Conservation (phyloP, 2,329 filamentous ascomycete genomes). For the Cadophora luteo-olivacea region DNA sequence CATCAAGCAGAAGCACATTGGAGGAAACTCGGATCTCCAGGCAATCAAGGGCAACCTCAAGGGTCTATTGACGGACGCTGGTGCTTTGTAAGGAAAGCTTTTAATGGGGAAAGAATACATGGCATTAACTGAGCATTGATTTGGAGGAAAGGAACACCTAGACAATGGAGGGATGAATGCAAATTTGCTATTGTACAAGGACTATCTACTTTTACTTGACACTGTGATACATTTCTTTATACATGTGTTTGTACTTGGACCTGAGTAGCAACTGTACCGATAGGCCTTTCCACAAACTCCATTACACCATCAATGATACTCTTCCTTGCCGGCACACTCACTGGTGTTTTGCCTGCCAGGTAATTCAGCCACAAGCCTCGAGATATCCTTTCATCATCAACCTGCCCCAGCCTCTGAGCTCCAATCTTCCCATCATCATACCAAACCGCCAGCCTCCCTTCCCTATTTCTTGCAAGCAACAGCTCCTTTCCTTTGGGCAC, state of each 20-base stretch:
- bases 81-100: conserved; percentile 59
- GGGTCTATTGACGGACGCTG: conserved; percentile 66
- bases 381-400: conserved; percentile 81
- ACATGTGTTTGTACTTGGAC: conserved; percentile 52
- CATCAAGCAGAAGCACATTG: conserved; percentile 90
- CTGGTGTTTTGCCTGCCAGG: conserved; percentile 83
- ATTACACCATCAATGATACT: conserved; percentile 89
- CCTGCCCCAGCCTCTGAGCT: conserved; percentile 67
- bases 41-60: conserved; percentile 69
- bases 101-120: conserved; percentile 23
- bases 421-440: conserved; percentile 63
- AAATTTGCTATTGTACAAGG: conserved; percentile 11
- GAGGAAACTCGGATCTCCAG: conserved; percentile 91
- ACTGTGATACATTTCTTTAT: neutral
- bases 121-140: neutral
- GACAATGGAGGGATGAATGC: conserved; percentile 2
- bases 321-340: conserved; percentile 79
- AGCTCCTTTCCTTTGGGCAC: conserved; percentile 83
- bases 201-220: neutral
- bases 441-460: conserved; percentile 71
- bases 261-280: conserved; percentile 85
- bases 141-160: neutral
- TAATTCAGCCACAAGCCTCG: conserved; percentile 90
- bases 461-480: conserved; percentile 70
- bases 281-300: conserved; percentile 84